These are phyloP conservation scores for Tricholomella constricta DNA, from an alignment of 768 basidiomycete genomes.

Conservation along the genomic window DNA sequence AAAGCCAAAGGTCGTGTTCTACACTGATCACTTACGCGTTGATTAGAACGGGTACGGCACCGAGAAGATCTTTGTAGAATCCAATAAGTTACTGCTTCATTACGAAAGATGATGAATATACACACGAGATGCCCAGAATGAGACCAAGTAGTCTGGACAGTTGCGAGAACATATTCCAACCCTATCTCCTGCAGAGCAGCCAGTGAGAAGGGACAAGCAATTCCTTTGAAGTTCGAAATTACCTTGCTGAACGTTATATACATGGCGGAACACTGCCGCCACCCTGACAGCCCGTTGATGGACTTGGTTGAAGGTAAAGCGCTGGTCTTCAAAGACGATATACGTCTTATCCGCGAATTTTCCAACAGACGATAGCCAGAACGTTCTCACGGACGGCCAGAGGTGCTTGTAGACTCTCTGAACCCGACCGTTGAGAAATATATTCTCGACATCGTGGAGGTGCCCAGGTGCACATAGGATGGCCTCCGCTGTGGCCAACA, in stretches of 20 bases:
- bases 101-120: slow-evolving; percentile 7
- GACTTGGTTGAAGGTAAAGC: slow-evolving; percentile 48
- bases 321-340: slow-evolving; percentile 55
- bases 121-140: slow-evolving; percentile 65
- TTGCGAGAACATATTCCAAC: slow-evolving; percentile 67
- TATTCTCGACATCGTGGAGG: slow-evolving; percentile 50
- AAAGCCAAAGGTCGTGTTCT: slow-evolving; percentile 4
- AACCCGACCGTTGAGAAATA: slow-evolving; percentile 49
- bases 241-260: slow-evolving; percentile 56
- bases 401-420: slow-evolving; percentile 60
- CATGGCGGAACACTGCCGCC: slow-evolving; percentile 44
- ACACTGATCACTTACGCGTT: slow-evolving; percentile 45
- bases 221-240: background rate
- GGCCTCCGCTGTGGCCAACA: slow-evolving; percentile 37
- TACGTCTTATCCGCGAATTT: slow-evolving; percentile 50
- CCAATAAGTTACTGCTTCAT: slow-evolving; percentile 8
- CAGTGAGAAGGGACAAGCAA: slow-evolving; percentile 2
- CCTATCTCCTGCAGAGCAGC: slow-evolving; percentile 44
- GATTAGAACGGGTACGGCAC: slow-evolving; percentile 59
- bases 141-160: slow-evolving; percentile 57
- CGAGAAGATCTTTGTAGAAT: slow-evolving; percentile 50
- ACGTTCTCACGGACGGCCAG: slow-evolving; percentile 52
- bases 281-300: slow-evolving; percentile 44
- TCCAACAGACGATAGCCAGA: slow-evolving; percentile 50
- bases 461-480: slow-evolving; percentile 48